Evolutionary conservation across 768 basidiomycete genomes (phyloP).

Genomic region (Collybia sp.): DNA sequence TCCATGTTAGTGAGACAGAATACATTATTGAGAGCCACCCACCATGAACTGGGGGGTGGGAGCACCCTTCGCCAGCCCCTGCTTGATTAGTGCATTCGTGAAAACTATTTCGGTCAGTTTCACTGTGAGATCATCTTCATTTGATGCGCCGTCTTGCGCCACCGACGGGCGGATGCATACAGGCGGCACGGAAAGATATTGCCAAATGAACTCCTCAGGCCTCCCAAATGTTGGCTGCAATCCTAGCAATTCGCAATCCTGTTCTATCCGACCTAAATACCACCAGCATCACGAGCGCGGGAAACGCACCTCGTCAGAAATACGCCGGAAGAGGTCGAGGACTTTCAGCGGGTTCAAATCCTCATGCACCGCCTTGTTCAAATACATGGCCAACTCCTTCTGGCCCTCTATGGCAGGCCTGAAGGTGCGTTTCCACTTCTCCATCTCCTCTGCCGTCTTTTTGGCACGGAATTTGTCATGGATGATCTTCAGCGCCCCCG

Average conservation of each 20-base stretch:
- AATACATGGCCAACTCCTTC: slow-evolving; percentile 78
- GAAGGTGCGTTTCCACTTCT: slow-evolving; percentile 83
- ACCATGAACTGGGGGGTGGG: slow-evolving; percentile 91
- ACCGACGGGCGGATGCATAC: slow-evolving; percentile 98
- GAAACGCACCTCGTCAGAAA: slow-evolving; percentile 78
- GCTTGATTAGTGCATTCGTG: slow-evolving; percentile 88
- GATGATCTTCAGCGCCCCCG: slow-evolving; percentile 89
- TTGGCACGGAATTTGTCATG: slow-evolving; percentile 97
- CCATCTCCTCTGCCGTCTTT: slow-evolving; percentile 86
- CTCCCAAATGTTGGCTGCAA: slow-evolving; percentile 83
- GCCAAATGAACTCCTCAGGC: slow-evolving; percentile 98
- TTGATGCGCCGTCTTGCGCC: slow-evolving; percentile 95
- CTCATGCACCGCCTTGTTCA: slow-evolving; percentile 86
- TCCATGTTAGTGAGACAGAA: slow-evolving; percentile 1
- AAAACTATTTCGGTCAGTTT: slow-evolving; percentile 97
- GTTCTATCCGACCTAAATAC: slow-evolving; percentile 1
- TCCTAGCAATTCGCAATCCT: slow-evolving; percentile 96
- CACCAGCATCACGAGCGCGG: not conserved
- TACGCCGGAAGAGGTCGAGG: slow-evolving; percentile 84
- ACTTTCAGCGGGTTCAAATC: slow-evolving; percentile 95
- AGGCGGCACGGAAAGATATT: slow-evolving; percentile 96
- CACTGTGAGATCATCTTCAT: slow-evolving; percentile 97
- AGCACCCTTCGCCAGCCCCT: slow-evolving; percentile 82
- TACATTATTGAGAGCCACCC: slow-evolving; percentile 4
- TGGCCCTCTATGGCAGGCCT: slow-evolving; percentile 77